Evolutionary conservation across 2,329 filamentous ascomycete genomes (phyloP).

Genomic region (Microcyclosporella mali): DNA sequence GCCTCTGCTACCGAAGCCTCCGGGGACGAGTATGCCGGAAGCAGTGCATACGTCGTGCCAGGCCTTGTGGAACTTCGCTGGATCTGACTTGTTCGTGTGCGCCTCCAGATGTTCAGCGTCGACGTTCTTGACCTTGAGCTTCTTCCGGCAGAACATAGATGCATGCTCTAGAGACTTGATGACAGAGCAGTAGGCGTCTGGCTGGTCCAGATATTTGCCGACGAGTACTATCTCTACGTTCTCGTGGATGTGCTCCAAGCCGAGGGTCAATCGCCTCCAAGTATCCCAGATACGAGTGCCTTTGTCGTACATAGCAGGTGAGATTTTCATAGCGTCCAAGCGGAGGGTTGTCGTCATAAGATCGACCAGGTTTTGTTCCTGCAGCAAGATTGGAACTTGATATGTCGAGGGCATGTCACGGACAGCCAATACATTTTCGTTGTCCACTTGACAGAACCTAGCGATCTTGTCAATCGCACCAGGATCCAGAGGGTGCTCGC

Average conservation of each 20-base stretch:
- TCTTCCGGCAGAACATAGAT: constrained; percentile 76
- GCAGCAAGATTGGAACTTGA: constrained; percentile 86
- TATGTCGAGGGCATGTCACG: constrained; percentile 86
- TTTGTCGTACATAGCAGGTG: constrained; percentile 51
- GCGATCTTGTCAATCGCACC: constrained; percentile 81
- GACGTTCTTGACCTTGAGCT: constrained; percentile 75
- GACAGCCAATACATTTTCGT: constrained; percentile 78
- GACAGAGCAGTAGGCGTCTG: constrained; percentile 80
- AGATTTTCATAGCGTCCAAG: constrained; percentile 49
- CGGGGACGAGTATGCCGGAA: constrained; percentile 62
- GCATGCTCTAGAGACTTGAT: constrained; percentile 85
- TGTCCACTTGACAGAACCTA: constrained; percentile 78
- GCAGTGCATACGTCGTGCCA: constrained; percentile 76
- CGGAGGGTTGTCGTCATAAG: constrained; percentile 61
- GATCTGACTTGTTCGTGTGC: constrained; percentile 53
- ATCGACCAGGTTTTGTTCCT: constrained; percentile 68
- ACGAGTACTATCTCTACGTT: constrained; percentile 77
- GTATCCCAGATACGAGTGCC: constrained; percentile 68
- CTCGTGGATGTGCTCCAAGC: constrained; percentile 60
- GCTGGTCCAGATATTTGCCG: constrained; percentile 81
- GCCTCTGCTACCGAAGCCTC: constrained; percentile 74
- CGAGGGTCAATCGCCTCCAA: constrained; percentile 67
- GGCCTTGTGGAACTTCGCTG: constrained; percentile 67
- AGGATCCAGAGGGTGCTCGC: constrained; percentile 67
- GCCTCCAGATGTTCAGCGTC: constrained; percentile 80